Evolutionary conservation across 805 yeast species (phyloP).

Genomic region (Kluyveromyces nonfermentans): DNA sequence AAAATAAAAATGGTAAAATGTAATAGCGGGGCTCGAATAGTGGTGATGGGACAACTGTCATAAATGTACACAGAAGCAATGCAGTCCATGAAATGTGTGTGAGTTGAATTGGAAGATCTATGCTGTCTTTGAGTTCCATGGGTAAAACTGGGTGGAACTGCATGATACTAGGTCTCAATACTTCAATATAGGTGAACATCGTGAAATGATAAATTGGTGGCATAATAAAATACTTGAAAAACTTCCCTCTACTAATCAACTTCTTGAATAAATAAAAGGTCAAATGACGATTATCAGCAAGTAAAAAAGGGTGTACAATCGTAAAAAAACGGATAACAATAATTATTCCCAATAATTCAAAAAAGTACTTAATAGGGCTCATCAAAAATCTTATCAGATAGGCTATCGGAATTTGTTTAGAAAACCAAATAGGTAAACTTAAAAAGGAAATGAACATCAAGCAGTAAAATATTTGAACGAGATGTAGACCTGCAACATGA

Average conservation of each 20-base stretch:
- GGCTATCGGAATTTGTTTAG: conserved; percentile 31
- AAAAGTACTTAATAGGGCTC: conserved; percentile 22
- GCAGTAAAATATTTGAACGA: conserved; percentile 79
- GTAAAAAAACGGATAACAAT: conserved; percentile 51
- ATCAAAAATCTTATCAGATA: conserved; percentile 30
- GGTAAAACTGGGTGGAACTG: conserved; percentile 30
- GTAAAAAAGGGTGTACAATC: conserved; percentile 75
- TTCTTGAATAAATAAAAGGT: conserved; percentile 77
- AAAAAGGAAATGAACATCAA: conserved; percentile 51
- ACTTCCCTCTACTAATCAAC: conserved; percentile 40
- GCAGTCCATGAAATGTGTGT: conserved; percentile 42
- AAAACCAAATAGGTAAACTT: conserved; percentile 67
- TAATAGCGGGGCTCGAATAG: conserved; percentile 90
- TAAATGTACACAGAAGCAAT: conserved; percentile 40
- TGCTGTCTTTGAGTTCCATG: conserved; percentile 28
- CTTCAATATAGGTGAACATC: conserved; percentile 29
- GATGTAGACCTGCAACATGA: conserved; percentile 61
- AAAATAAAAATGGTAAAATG: conserved; percentile 67
- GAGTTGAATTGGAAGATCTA: conserved; percentile 32
- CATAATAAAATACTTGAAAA: conserved; percentile 40
- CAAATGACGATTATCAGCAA: conserved; percentile 92
- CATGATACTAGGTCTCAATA: conserved; percentile 30
- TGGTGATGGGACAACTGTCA: conserved; percentile 80
- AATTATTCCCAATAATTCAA: conserved; percentile 33
- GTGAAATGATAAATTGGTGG: conserved; percentile 67